phyloP scores from a whole-genome alignment of 495 filamentous ascomycete genomes.

The Physcia stellaris region DNA sequence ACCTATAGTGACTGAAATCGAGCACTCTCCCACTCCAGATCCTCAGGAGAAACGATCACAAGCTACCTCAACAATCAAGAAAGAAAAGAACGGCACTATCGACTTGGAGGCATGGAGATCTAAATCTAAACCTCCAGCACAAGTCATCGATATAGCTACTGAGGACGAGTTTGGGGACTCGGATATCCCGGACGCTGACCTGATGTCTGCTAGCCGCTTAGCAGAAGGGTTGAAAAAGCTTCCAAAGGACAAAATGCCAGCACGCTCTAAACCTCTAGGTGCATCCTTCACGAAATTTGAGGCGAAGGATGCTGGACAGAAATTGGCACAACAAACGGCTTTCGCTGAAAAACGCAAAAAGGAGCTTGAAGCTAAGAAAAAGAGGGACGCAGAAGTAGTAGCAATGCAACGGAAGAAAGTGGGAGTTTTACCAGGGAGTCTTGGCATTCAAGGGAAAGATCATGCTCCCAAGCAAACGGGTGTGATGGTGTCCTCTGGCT shows the following conservation, averaged over 20 bases:
- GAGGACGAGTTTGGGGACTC: slow-evolving; percentile 34
- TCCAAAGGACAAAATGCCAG: slow-evolving; percentile 19
- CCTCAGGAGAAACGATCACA: slow-evolving; percentile 1
- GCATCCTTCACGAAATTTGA: too few relatives aligned
- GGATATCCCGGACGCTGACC: slow-evolving; percentile 26
- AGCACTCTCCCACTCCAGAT: slow-evolving; percentile 9
- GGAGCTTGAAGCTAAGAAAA: slow-evolving; percentile 61
- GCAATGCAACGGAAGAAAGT: slow-evolving; percentile 45
- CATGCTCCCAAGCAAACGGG: slow-evolving; percentile 56
- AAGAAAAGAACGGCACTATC: slow-evolving; percentile 52
- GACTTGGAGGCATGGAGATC: slow-evolving; percentile 43
- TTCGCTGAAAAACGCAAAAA: slow-evolving; percentile 57
- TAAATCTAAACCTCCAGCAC: slow-evolving; percentile 11
- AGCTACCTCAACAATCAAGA: slow-evolving; percentile 17
- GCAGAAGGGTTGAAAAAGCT: slow-evolving; percentile 36
- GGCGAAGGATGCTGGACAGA: slow-evolving; percentile 26
- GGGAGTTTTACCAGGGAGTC: slow-evolving; percentile 61
- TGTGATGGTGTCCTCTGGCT: slow-evolving; percentile 70
- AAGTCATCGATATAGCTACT: slow-evolving; percentile 23
- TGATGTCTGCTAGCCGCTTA: slow-evolving; percentile 32
- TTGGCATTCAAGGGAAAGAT: slow-evolving; percentile 72
- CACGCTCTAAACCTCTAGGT: slow-evolving; percentile 15
- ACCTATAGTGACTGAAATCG: slow-evolving; percentile 14
- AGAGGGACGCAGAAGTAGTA: slow-evolving; percentile 51
- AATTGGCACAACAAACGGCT: slow-evolving; percentile 25